Evolutionary conservation across 2,329 filamentous ascomycete species (phyloP).

Genomic region (Exophiala sideris): DNA sequence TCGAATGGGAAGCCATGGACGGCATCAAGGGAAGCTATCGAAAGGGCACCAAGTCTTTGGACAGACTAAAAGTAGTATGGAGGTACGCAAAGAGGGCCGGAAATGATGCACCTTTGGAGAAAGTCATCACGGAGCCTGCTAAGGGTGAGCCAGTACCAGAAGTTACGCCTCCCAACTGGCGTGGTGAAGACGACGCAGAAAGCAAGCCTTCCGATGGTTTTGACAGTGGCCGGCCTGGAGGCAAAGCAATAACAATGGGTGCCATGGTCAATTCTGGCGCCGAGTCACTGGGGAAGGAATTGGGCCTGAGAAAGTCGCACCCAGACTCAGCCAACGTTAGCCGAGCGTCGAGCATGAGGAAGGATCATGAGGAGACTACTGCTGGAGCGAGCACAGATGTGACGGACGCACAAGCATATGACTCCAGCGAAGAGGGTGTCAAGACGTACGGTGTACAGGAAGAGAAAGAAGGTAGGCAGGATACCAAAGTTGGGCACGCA

Average conservation of each 20-base stretch:
- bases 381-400: not conserved
- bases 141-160: conserved; percentile 68
- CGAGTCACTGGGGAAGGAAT: conserved; percentile 53
- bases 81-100: conserved; percentile 42
- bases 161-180: conserved; percentile 70
- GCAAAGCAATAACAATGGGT: conserved; percentile 18
- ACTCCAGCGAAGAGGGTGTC: conserved; percentile 39
- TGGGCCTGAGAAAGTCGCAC: conserved; percentile 66
- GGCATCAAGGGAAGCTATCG: conserved; percentile 85
- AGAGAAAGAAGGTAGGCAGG: conserved; percentile 11
- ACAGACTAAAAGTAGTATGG: conserved; percentile 85
- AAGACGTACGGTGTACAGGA: conserved; percentile 34
- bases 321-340: conserved; percentile 66
- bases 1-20: conserved; percentile 78
- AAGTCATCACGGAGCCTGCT: conserved; percentile 62
- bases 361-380: conserved; percentile 40
- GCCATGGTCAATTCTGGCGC: conserved; percentile 32
- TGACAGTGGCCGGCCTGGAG: conserved; percentile 23
- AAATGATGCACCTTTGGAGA: conserved; percentile 19
- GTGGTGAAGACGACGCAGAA: conserved; percentile 48
- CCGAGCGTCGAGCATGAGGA: conserved; percentile 64
- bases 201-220: conserved; percentile 25
- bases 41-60: conserved; percentile 78
- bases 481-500: conserved; percentile 16
- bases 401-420: conserved; percentile 23